Conservation (phyloP, 352 stramenopile genomes). For the Phytopythium sindhum region DNA sequence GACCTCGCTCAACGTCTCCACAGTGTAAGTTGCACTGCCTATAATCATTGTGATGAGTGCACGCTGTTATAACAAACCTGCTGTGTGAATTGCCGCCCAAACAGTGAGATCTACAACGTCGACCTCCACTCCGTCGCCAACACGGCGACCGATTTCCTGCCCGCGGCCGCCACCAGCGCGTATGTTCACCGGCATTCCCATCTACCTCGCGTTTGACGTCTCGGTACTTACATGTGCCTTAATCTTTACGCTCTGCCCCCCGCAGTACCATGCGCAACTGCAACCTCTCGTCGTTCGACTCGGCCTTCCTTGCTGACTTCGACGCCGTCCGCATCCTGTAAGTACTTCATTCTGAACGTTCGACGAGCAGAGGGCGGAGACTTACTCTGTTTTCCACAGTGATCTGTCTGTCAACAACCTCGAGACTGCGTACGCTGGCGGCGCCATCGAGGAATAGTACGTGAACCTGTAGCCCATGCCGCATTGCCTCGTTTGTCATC, state of each 20-base stretch:
- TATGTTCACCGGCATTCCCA: not conserved
- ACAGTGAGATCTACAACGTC: slow-evolving; percentile 24
- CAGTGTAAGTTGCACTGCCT: slow-evolving; percentile 9
- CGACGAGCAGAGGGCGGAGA: not conserved
- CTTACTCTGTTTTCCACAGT: slow-evolving; percentile 8
- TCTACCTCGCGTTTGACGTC: not conserved
- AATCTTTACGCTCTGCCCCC: not conserved
- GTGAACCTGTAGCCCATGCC: not conserved
- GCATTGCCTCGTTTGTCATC: no score
- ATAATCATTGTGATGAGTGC: not conserved
- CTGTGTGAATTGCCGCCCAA: not conserved
- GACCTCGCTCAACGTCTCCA: slow-evolving; percentile 21
- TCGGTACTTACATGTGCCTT: not conserved
- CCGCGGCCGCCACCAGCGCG: slow-evolving; percentile 27
- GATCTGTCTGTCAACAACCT: slow-evolving; percentile 14
- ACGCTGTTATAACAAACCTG: not conserved
- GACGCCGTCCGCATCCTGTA: slow-evolving; percentile 32
- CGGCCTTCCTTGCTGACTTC: slow-evolving; percentile 28
- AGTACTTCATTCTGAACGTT: slow-evolving; percentile 5
- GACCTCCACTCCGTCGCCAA: slow-evolving; percentile 22
- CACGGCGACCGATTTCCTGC: slow-evolving; percentile 26
- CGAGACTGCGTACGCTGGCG: not conserved
- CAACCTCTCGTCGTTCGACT: slow-evolving; percentile 35
- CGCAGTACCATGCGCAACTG: slow-evolving; percentile 33
- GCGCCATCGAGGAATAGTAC: slow-evolving; percentile 12